phyloP scores from a whole-genome alignment of 2,329 filamentous ascomycete species.

The Talaromyces albobiverticillius region DNA sequence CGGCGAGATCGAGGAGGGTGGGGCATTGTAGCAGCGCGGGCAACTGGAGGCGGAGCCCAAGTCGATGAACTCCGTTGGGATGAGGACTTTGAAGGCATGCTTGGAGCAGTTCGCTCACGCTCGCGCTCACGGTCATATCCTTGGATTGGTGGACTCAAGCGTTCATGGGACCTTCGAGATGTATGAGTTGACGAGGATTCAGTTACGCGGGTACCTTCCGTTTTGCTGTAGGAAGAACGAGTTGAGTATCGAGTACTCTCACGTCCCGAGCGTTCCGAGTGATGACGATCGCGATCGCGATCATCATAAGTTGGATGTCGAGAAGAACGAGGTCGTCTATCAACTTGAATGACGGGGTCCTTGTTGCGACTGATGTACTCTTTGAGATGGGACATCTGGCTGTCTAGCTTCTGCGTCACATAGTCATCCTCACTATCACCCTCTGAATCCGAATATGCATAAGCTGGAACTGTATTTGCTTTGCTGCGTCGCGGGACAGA shows the following conservation, averaged over 20 bases:
- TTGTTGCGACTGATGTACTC: constrained; percentile 37
- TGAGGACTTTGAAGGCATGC: constrained; percentile 35
- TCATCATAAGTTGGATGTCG: constrained; percentile 29
- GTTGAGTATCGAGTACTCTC: constrained; percentile 26
- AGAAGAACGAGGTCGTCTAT: constrained; percentile 28
- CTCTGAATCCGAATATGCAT: constrained; percentile 18
- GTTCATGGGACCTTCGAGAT: constrained; percentile 27
- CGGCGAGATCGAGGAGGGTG: constrained; percentile 27
- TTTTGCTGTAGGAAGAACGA: constrained; percentile 26
- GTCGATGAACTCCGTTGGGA: constrained; percentile 26
- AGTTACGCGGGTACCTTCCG: constrained; percentile 16
- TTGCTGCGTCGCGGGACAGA: constrained; percentile 15
- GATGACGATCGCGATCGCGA: constrained; percentile 20
- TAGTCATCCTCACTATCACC: constrained; percentile 23
- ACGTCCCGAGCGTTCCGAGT: constrained; percentile 23
- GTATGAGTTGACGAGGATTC: constrained; percentile 27
- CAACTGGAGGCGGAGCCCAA: constrained; percentile 29
- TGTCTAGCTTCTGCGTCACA: constrained; percentile 30
- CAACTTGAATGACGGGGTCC: constrained; percentile 24
- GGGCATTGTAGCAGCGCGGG: constrained; percentile 31
- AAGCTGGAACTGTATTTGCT: constrained; percentile 16
- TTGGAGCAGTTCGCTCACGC: constrained; percentile 28
- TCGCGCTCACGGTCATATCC: constrained; percentile 17
- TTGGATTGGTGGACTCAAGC: constrained; percentile 24
- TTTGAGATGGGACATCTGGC: constrained; percentile 27